Base-by-base conservation (phyloP, 2,329 filamentous ascomycete species). In the Exophiala lecanii-corni region DNA sequence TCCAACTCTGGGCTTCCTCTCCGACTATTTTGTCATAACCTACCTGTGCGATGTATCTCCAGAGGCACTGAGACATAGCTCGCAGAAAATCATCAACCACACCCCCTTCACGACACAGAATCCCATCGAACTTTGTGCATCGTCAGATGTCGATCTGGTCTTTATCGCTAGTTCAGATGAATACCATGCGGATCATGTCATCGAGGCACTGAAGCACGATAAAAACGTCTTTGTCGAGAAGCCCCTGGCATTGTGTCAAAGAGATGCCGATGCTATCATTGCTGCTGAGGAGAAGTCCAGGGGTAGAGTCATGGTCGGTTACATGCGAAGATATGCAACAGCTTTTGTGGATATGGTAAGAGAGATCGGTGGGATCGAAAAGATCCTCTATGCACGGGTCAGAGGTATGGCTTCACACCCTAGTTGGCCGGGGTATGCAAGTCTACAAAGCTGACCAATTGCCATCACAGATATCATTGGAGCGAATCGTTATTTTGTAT, bases 211-310 rank as follows among this genome's bases (percentile, higher is more conserved):
- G 1, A 49, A 72, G 40, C 59, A 72, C 12, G 67, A 71, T 40
- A 83, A 83, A 56, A 64, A 74, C 48, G 72, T 74, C 9, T 67
- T 83, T 45, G 62, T 82, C 3, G 78, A 83, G 56, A 80, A 81
- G 44, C 79, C 79, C 0, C 54, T 78, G 2, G 68, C 75, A 0
- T 55, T 81, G 3, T 73, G 65, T 17, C 59, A 73, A 15, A 64
- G 62, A 2, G 70, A 72, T 35, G 62, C 71, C 0, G 59, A 71
- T 18, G 56, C 61, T 0, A 71, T 83, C 16, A 60, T 73, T 20
- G 69, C 63, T 0, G 76, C 76, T 0, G 73, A 79, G 55, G 58
- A 60, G 13, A 53, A 46, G 1, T 67, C 68, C 0, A 57, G 61
- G 2, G 70, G 67, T 0, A 65, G 59, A 20, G 67, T 80, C 2